Evolutionary conservation across 179 eudicot genomes (phyloP).

Genomic region (Silene vulgaris): DNA sequence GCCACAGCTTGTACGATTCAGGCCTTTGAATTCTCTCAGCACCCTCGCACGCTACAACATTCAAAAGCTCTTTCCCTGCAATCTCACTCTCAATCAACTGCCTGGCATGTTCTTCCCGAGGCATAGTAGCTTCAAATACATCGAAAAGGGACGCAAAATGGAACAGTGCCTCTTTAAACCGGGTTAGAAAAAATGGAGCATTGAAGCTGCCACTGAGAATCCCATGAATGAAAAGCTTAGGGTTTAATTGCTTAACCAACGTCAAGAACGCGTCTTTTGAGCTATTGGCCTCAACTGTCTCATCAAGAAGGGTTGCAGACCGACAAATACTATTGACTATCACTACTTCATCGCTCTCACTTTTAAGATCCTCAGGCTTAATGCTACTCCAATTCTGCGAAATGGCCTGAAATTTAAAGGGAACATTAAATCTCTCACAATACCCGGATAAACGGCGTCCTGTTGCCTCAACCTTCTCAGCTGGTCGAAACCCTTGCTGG

Average conservation of each 20-base stretch:
- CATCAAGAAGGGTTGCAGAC: constrained; percentile 32
- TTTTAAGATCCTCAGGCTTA: not conserved
- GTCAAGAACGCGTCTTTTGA: constrained; percentile 31
- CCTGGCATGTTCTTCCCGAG: constrained; percentile 32
- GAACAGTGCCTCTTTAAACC: constrained; percentile 38
- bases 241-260: constrained; percentile 31
- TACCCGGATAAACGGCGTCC: not conserved
- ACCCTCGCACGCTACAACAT: constrained; percentile 53
- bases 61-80: constrained; percentile 33
- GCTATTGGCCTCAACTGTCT: constrained; percentile 21
- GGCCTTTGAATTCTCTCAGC: constrained; percentile 50
- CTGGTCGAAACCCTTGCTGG: constrained; percentile 51
- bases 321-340: constrained; percentile 35
- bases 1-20: constrained; percentile 55
- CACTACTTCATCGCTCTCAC: constrained; percentile 24
- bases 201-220: constrained; percentile 29
- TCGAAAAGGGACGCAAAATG: constrained; percentile 32
- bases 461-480: constrained; percentile 32
- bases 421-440: not conserved
- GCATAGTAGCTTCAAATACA: constrained; percentile 27
- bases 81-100: constrained; percentile 37
- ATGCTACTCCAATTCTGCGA: not conserved
- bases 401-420: not conserved
- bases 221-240: constrained; percentile 31
- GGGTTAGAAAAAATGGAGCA: constrained; percentile 39